Base-by-base conservation (phyloP, 2,329 filamentous ascomycete genomes). In the Aschersonia sp. region DNA sequence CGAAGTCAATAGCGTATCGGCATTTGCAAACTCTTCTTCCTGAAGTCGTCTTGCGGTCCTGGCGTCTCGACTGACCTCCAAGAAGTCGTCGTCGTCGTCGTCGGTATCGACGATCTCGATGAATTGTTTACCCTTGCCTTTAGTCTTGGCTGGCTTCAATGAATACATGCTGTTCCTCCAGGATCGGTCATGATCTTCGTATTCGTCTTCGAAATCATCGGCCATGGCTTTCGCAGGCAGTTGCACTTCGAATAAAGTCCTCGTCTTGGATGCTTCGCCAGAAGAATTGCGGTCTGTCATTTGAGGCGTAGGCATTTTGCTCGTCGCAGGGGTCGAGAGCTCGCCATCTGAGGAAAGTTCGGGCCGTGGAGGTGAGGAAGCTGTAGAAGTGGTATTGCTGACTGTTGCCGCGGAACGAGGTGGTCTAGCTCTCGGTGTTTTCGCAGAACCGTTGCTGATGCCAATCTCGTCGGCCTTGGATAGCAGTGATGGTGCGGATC, bases 121-220 rank as follows among this genome's bases (percentile, higher is more conserved):
- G 48, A 7, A 32, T 66, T 58, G 48, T 66, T 51, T n/a, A n/a
- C 40, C n/a, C n/a, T 45, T 69, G 62, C 61, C 76, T 74, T 47
- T 64, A 59, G 52, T 73, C 35, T 12, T 38, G 12, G 35, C 35
- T 65, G 65, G 50, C 40, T 63, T 65, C 55, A 78, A 59, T 2
- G 74, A 66, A 51, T 68, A 74, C 45, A 72, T 64, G 62, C 72
- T 80, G 6, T 56, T 57, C 12, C 35, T 12, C 35, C 12, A 38
- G 7, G 35, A 38, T 38, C 35, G 12, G 12, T 38, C 35, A 9
- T 38, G 7, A 7, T 38, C 35, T 38, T 54, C 55, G n/a, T 59
- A 54, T 31, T 66, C 62, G 29, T 54, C 55, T 29, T 60, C 58
- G n/a, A 31, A 7, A 12, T 47, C 50, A 6, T 50, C 49, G 5